These are phyloP conservation scores for Tuctoria greenei DNA, from an alignment of 176 grass and related monocot genomes.

Conservation along the genomic window DNA sequence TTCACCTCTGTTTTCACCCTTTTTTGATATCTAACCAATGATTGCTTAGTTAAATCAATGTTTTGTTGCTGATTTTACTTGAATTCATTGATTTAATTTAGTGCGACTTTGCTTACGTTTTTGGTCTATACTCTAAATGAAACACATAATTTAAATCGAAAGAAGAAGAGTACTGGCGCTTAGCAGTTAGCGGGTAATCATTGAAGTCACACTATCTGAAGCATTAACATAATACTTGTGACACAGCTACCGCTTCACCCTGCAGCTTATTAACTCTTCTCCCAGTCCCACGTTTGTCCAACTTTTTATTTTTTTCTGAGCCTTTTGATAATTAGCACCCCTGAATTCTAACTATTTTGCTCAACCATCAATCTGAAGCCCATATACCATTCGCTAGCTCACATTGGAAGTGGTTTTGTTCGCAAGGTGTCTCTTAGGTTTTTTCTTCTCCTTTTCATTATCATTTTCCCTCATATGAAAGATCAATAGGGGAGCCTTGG, in stretches of 20 bases:
- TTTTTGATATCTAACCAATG: too few relatives aligned
- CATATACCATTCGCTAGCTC: neutral
- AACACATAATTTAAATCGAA: neutral
- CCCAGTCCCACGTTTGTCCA: neutral
- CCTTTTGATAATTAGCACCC: too few relatives aligned
- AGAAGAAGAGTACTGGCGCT: neutral
- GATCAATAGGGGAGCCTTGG: too few relatives aligned
- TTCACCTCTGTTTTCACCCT: too few relatives aligned
- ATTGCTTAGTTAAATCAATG: neutral
- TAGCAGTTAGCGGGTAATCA: neutral
- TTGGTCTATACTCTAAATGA: neutral
- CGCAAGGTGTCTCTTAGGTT: neutral
- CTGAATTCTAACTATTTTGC: neutral
- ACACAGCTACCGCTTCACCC: neutral
- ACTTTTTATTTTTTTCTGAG: neutral
- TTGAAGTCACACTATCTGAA: neutral
- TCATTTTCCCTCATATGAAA: neutral
- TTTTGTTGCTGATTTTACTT: neutral
- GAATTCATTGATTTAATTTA: neutral
- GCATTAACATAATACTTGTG: neutral
- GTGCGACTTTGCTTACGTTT: neutral
- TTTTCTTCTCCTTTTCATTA: neutral
- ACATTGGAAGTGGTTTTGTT: neutral
- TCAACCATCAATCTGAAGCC: neutral
- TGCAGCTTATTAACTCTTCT: neutral